Conservation (phyloP, 176 grass and related monocot species). For the Musa schizocarpa region DNA sequence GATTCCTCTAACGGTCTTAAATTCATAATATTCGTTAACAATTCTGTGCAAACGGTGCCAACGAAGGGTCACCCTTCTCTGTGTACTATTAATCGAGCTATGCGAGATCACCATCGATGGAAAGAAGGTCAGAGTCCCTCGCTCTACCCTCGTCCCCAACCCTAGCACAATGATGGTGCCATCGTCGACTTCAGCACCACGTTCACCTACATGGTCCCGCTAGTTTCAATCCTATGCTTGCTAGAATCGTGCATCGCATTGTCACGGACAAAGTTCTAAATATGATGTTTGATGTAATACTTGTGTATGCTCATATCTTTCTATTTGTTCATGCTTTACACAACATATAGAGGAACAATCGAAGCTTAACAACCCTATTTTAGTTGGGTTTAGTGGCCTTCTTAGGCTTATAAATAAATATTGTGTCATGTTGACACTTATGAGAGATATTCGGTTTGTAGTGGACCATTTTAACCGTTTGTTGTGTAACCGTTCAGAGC, state of each 20-base stretch:
- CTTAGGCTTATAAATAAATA: too few species aligned
- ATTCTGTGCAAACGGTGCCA: slow-evolving; percentile 8
- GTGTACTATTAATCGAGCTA: slow-evolving; percentile 77
- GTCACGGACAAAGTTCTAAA: too few species aligned
- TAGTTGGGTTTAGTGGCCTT: too few species aligned
- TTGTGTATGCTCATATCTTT: too few species aligned
- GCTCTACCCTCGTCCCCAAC: slow-evolving; percentile 20
- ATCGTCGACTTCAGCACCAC: slow-evolving; percentile 85
- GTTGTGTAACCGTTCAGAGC: too few species aligned
- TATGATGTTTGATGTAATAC: too few species aligned
- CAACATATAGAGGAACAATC: too few species aligned
- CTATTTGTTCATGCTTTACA: too few species aligned
- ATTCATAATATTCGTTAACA: slow-evolving; percentile 40
- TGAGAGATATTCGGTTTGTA: too few species aligned
- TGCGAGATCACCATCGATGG: slow-evolving; percentile 36
- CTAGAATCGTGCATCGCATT: slow-evolving; percentile 20
- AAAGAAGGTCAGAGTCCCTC: slow-evolving; percentile 37
- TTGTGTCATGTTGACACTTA: too few species aligned
- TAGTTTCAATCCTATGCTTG: slow-evolving; percentile 37
- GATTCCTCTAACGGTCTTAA: slow-evolving; percentile 9
- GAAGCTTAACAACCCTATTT: too few species aligned
- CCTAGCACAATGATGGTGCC: slow-evolving; percentile 34
- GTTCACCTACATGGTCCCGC: slow-evolving; percentile 59
- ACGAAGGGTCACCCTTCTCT: slow-evolving; percentile 27
- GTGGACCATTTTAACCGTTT: too few species aligned